Conservation (phyloP, 495 filamentous ascomycete genomes). For the Penicillium bialowiezense region DNA sequence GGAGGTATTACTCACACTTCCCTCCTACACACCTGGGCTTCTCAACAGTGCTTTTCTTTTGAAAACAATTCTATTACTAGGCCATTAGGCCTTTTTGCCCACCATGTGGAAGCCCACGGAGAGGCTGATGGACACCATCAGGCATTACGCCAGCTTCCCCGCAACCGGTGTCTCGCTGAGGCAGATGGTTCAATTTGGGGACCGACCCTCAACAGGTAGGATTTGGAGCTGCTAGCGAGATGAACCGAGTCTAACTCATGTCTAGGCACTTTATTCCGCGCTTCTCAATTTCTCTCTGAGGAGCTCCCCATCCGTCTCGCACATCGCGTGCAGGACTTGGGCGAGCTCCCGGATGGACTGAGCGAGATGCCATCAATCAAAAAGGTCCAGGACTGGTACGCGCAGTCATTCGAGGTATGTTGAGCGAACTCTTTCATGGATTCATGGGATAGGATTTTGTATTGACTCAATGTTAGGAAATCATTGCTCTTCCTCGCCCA, state of each 20-base stretch:
- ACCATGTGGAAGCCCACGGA: constrained; percentile 89
- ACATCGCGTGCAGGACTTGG: constrained; percentile 91
- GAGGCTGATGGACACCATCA: constrained; percentile 95
- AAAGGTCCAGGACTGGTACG: constrained; percentile 96
- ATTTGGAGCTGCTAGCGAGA: background rate
- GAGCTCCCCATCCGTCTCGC: constrained; percentile 96
- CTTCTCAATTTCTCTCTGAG: constrained; percentile 96
- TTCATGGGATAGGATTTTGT: constrained; percentile 5
- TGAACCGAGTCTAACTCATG: constrained; percentile 1
- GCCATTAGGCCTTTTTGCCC: constrained; percentile 30
- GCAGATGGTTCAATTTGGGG: constrained; percentile 99
- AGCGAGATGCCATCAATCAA: constrained; percentile 98
- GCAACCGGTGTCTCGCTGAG: constrained; percentile 93
- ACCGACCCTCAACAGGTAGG: constrained; percentile 80
- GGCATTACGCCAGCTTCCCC: constrained; percentile 95
- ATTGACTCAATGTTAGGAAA: constrained; percentile 59
- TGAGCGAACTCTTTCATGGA: constrained; percentile 2
- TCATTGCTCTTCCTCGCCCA: constrained; percentile 79
- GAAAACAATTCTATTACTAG: constrained; percentile 8
- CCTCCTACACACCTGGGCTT: constrained; percentile 11
- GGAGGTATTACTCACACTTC: constrained; percentile 8
- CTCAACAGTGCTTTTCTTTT: background rate
- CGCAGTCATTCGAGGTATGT: constrained; percentile 95
- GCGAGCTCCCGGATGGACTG: constrained; percentile 90
- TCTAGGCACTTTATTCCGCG: constrained; percentile 89